Evolutionary conservation across 2,329 filamentous ascomycete species (phyloP), one percentile per base, ranked within the genome.

Genomic region (Fusarium solani-melongenae): DNA sequence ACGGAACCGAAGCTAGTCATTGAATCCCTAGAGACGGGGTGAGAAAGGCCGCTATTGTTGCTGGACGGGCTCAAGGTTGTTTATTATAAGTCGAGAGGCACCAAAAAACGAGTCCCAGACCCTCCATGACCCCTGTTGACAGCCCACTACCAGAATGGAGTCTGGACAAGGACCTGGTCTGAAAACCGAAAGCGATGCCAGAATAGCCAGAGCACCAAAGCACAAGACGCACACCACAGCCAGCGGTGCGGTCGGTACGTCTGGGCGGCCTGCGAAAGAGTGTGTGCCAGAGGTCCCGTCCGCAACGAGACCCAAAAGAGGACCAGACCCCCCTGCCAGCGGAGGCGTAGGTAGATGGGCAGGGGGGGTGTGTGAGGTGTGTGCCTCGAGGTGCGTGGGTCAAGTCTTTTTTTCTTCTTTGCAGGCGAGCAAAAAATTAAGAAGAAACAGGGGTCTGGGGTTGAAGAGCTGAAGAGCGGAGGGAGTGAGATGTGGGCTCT

Each of bases 11-110:
- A 58, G 51, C 60, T 76, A 74, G 67, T 76, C 55, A 57, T 69
- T 64, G 38, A 77, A 65, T 67, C 67, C 66, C 58, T 73, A 74
- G 55, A 46, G 62, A 74, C 62, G 69, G 75, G 73, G 74, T 58
- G 67, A 74, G 64, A 68, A 56, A 53, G 70, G 64, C 56, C 67
- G 62, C 64, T 72, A 62, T 66, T 38, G 62, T 56, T 58, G 58
- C 17, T 63, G 58, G 58, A 63, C 63, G 69, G 76, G 76, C 63
- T 69, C 64, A 68, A 71, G 76, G 72, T 77, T 76, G 72, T 77
- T 76, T 77, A 77, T 77, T 65, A 76, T 67, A 69, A 67, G 56
- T 64, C 38, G 20, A 67, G 49, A 70, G 58, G 63, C 69, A 62
- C 64, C 62, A 51, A 51, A 64, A 66, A 63, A 58, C 64, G 61